Evolutionary conservation across 2,329 filamentous ascomycete species (phyloP), one percentile per base, ranked within the genome.

Genomic region (Clarireedia sp.): DNA sequence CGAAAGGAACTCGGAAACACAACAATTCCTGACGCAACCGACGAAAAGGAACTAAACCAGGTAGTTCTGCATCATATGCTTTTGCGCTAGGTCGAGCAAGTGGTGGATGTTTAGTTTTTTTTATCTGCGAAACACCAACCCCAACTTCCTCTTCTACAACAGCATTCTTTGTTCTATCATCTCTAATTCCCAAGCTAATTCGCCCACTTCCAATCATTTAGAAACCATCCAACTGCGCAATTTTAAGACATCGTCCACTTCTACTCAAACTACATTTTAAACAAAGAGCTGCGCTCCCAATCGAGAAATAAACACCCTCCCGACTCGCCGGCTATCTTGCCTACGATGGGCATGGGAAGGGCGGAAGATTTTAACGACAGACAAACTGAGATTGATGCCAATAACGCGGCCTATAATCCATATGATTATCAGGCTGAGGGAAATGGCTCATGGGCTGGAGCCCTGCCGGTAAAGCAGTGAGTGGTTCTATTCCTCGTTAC

Each of bases 381-480:
- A 81, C 75, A 84, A 72, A 79, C 71, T 71, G 77, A 82, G 64
- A 72, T 79, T 66, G 81, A 83, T 64, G 78, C 80, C 63, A 76
- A 82, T 69, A 75, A 78, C 64, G 77, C 82, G 66, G 70, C 75
- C 69, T 85, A 85, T 69, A 75, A 79, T 69, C 81, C 79, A 51
- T 96, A 92, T 83, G 84, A 90, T 72, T 97, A 94, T 74, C 85
- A 94, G 73, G 85, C 85, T 59, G 85, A 90, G 72, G 90, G 90
- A 77, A 90, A 90, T 71, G 73, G 69, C 72, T 92, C 89, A 64
- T 95, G 94, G 94, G 94, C 92, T 67, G 89, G 91, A 69, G 88
- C 92, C 70, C 82, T 99, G 67, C 94, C 94, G 69, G 83, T 95
- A 81, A 95, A 95, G 84, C 92, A 97, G 85, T 81, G 72, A 56